Evolutionary conservation across 2,329 filamentous ascomycete genomes (phyloP).

Genomic region (Epicoccum nigrum): DNA sequence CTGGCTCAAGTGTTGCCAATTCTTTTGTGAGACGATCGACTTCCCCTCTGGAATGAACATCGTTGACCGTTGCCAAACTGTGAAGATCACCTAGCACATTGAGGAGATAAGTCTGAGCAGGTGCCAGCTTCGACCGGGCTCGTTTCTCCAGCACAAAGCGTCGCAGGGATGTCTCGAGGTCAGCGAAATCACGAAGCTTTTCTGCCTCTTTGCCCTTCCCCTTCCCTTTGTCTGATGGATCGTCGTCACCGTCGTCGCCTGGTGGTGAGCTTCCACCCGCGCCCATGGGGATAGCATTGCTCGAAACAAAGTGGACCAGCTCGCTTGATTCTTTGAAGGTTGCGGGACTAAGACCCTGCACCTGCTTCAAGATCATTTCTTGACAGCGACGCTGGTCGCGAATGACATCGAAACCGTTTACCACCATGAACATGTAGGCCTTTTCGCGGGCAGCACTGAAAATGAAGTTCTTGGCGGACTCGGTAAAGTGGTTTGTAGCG

Average conservation of each 20-base stretch:
- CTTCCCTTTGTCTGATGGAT: constrained; percentile 55
- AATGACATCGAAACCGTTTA: constrained; percentile 96
- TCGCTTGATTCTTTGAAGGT: constrained; percentile 93
- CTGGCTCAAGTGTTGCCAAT: constrained; percentile 80
- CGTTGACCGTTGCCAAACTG: constrained; percentile 82
- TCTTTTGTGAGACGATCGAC: constrained; percentile 82
- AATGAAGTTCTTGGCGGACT: constrained; percentile 97
- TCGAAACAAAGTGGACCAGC: constrained; percentile 96
- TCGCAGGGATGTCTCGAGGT: constrained; percentile 84
- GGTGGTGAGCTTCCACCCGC: constrained; percentile 38
- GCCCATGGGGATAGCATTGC: constrained; percentile 85
- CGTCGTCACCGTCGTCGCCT: constrained; percentile 49
- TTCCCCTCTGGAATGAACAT: constrained; percentile 84
- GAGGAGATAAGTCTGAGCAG: constrained; percentile 91
- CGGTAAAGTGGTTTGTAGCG: constrained; percentile 95
- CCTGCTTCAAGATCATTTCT: constrained; percentile 91
- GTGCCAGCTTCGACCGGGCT: constrained; percentile 91
- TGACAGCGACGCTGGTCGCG: constrained; percentile 89
- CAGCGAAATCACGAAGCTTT: constrained; percentile 87
- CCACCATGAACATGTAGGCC: constrained; percentile 98
- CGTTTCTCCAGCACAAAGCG: constrained; percentile 96
- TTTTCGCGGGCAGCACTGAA: constrained; percentile 95
- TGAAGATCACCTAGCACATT: constrained; percentile 91
- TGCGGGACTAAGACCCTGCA: constrained; percentile 82
- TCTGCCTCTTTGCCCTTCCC: constrained; percentile 73